A percentile compares a stretch with the other conserved stretches of the same genome.
phyloP scores from a whole-genome alignment of 2,329 filamentous ascomycete species.

The Penicillium sp. region DNA sequence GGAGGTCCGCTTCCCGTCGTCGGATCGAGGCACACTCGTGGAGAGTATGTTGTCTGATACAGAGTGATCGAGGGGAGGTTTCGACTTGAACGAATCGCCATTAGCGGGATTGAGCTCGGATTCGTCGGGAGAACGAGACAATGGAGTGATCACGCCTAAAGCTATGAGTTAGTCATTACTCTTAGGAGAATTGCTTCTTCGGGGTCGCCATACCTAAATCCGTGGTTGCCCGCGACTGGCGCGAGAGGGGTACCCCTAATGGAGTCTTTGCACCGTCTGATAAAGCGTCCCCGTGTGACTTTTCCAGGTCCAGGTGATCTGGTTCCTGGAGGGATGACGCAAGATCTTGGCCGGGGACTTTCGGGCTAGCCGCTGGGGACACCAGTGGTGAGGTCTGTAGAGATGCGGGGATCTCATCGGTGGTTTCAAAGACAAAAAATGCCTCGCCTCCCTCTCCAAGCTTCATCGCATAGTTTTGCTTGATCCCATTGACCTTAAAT shows the following conservation, averaged over 20 bases:
- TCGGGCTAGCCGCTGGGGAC: constrained; percentile 84
- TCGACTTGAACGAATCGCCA: constrained; percentile 34
- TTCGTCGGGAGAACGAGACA: constrained; percentile 46
- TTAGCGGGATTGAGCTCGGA: constrained; percentile 32
- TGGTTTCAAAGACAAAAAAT: constrained; percentile 98
- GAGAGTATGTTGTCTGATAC: constrained; percentile 60
- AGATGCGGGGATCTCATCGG: constrained; percentile 85
- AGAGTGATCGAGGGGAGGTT: constrained; percentile 53
- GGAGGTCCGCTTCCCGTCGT: constrained; percentile 13
- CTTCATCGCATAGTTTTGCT: constrained; percentile 97
- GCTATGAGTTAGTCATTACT: constrained; percentile 10
- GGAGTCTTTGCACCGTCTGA: constrained; percentile 32
- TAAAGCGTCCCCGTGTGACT: constrained; percentile 23
- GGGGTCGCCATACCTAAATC: constrained; percentile 45
- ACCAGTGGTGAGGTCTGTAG: constrained; percentile 93
- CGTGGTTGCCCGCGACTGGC: constrained; percentile 47
- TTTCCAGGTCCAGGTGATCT: constrained; percentile 54
- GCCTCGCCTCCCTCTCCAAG: constrained; percentile 95
- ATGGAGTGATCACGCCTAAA: constrained; percentile 44
- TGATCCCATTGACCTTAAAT: constrained; percentile 89
- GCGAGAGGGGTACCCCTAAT: constrained; percentile 34
- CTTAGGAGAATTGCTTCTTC: not conserved
- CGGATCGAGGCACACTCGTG: constrained; percentile 40
- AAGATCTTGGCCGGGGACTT: constrained; percentile 38
- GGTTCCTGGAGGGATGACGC: constrained; percentile 51